Evolutionary conservation across 2,329 filamentous ascomycete genomes (phyloP), one percentile per base, ranked within the genome.

Genomic region (Trichoderma oligosporum): DNA sequence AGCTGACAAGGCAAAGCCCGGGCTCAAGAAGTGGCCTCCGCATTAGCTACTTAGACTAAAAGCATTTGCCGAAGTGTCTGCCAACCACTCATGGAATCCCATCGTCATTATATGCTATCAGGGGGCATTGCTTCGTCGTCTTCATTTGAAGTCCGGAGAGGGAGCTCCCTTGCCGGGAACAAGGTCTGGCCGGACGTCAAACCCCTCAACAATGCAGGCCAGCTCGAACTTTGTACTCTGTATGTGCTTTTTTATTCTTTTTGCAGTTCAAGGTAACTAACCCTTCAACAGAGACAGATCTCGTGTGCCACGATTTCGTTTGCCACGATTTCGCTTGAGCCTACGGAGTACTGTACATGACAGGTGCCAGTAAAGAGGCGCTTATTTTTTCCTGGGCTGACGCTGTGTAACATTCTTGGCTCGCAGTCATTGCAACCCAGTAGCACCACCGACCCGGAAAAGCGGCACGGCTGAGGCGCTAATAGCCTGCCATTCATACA

Each of bases 61-160:
- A 4, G 11, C 51, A 46, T 55, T 41, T 55, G 41, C 51, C 41
- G 51, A 31, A 55, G 31, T 38, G 39, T 16, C 41, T 27, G 33
- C 24, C 41, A 55, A 20, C 41, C 51, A 55, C 51, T 55, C 51
- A 55, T 27, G 39, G 31, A 22, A 27, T 29, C 7, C 41, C 16
- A 22, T 55, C 41, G 31, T 41, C 11, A 38, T 55, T 39, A 46
- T 8, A 33, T 29, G 44, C 27, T 27, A 33, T n/a, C 27, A 27
- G 9, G 16, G 7, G 16, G 42, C 33, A 39, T 22, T 36, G 51
- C 41, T 38, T 55, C 51, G 51, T 55, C 31, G 31, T 33, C 51
- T 55, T 55, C 51, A 55, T 55, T 16, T 55, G 51, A 38, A 27
- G 51, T 55, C 51, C 51, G 51, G 51, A 38, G 20, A 46, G 51